Evolutionary conservation across 2,329 filamentous ascomycete species (phyloP).

Genomic region (Lachnellula cervina): DNA sequence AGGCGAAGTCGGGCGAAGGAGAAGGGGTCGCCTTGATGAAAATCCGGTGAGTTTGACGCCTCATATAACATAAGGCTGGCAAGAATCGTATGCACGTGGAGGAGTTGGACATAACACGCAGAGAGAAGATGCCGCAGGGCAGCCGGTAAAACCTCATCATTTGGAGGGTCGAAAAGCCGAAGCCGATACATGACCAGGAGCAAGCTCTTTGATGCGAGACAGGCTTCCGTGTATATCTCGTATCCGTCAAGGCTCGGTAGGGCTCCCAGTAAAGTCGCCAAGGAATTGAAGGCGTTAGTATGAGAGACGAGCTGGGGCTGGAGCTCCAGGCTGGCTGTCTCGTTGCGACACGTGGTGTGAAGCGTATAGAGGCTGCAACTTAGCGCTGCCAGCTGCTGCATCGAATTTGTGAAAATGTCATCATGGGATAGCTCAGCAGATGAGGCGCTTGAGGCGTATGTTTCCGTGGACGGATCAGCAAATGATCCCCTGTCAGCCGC

Average conservation of each 20-base stretch:
- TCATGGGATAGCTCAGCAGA: slow-evolving; percentile 3
- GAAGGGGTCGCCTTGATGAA: slow-evolving; percentile 5
- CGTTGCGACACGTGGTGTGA: slow-evolving; percentile 6
- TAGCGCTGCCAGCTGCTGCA: slow-evolving; percentile 6
- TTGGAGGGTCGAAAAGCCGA: slow-evolving; percentile 4
- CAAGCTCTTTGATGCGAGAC: slow-evolving; percentile 7
- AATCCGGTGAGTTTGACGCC: slow-evolving; percentile 4
- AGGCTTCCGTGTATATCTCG: slow-evolving; percentile 7
- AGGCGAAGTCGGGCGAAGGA: slow-evolving; percentile 3
- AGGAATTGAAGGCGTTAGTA: slow-evolving; percentile 8
- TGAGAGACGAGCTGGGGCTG: slow-evolving; percentile 6
- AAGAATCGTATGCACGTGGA: slow-evolving; percentile 5
- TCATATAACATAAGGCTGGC: slow-evolving; percentile 6
- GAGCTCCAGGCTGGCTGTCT: slow-evolving; percentile 4
- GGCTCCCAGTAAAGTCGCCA: slow-evolving; percentile 5
- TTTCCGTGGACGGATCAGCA: slow-evolving; percentile 3
- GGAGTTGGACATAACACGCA: slow-evolving; percentile 5
- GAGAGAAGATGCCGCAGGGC: slow-evolving; percentile 5
- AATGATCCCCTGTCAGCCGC: slow-evolving; percentile 6
- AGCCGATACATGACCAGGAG: slow-evolving; percentile 6
- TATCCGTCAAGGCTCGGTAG: slow-evolving; percentile 1
- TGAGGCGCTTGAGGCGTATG: slow-evolving; percentile 4
- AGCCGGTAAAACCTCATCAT: slow-evolving; percentile 6
- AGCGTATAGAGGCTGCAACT: slow-evolving; percentile 5
- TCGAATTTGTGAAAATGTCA: slow-evolving; percentile 7